These are phyloP conservation scores for Mucor plumbeus DNA, from an alignment of 371 early-diverging fungal genomes.

Conservation along the genomic window DNA sequence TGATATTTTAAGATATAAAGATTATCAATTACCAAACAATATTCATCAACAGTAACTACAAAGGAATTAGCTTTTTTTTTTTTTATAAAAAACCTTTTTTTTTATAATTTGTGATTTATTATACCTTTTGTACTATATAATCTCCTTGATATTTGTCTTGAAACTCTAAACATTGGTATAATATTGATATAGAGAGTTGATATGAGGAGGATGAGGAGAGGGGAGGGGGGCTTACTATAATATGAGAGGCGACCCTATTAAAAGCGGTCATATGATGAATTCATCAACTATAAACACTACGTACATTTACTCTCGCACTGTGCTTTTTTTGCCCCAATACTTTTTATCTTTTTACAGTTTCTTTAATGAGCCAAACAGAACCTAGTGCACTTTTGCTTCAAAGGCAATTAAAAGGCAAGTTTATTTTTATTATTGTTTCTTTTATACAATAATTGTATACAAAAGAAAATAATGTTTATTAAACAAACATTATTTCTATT, in stretches of 20 bases:
- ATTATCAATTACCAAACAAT: slow-evolving; percentile 17
- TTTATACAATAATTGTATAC: neutral
- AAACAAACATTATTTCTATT: neutral
- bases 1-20: neutral
- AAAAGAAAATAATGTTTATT: neutral
- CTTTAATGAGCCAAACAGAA: slow-evolving; percentile 32
- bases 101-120: no score
- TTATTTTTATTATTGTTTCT: neutral
- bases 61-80: no score
- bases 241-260: neutral
- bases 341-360: slow-evolving; percentile 9
- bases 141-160: neutral
- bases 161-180: neutral
- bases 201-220: neutral
- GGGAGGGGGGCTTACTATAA: neutral
- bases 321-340: slow-evolving; percentile 3
- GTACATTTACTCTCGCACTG: neutral
- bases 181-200: neutral
- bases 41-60: slow-evolving; percentile 17
- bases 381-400: slow-evolving; percentile 55
- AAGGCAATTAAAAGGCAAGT: slow-evolving; percentile 62
- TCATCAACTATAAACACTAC: neutral
- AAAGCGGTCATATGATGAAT: slow-evolving; percentile 3
- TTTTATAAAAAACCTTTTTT: no score
- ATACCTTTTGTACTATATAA: slow-evolving; percentile 16